These are phyloP conservation scores for Phascolomyces articulosus DNA, from an alignment of 371 early-diverging fungal species.

Conservation along the genomic window DNA sequence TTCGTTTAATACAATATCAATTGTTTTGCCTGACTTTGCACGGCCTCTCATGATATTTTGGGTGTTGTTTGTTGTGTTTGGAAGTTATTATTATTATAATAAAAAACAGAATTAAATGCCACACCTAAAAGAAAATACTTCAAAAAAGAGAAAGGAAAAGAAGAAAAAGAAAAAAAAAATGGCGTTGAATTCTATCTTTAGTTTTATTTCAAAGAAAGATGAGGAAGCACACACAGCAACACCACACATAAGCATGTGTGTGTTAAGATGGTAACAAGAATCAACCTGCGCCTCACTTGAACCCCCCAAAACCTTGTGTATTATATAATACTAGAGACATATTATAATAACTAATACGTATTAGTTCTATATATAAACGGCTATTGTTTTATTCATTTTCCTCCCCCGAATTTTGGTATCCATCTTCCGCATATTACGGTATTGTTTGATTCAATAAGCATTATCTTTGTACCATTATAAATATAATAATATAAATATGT, in stretches of 20 bases:
- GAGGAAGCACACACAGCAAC: not conserved
- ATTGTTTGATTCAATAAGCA: constrained; percentile 7
- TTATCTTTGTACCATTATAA: no score
- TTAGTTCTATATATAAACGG: no score
- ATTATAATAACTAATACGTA: no score
- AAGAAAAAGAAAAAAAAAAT: constrained; percentile 1
- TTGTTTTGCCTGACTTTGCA: constrained; percentile 24
- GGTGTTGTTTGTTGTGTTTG: not conserved
- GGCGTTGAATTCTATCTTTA: not conserved
- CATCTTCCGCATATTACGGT: no score
- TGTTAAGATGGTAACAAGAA: not conserved
- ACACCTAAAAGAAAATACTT: not conserved
- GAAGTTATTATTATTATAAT: not conserved
- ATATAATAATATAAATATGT: no score
- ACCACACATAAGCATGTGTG: not conserved
- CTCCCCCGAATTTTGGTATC: not conserved
- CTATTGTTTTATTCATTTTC: no score
- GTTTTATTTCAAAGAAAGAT: constrained; percentile 2
- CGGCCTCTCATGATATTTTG: constrained; percentile 4
- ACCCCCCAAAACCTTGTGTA: no score
- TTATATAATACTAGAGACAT: no score
- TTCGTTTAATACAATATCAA: constrained; percentile 41
- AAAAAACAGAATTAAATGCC: constrained; percentile 8
- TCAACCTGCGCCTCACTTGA: not conserved
- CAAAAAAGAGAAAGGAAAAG: constrained; percentile 3